Conservation (phyloP, 2,329 filamentous ascomycete genomes). For the Ophiostoma ips region DNA sequence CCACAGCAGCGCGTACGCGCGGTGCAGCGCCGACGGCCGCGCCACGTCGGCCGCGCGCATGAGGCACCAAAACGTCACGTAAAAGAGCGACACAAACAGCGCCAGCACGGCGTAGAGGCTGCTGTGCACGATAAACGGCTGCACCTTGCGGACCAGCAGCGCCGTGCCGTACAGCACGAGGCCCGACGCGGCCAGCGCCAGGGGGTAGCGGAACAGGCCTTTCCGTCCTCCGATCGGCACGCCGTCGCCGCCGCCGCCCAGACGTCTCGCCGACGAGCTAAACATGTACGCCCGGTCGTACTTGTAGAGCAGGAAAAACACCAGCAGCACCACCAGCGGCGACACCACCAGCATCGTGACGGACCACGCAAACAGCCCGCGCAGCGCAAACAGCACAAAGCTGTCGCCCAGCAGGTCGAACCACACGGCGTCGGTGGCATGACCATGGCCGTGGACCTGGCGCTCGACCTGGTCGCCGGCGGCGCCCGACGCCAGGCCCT, state of each 20-base stretch:
- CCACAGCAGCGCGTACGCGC: slow-evolving; percentile 73
- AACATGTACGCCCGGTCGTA: slow-evolving; percentile 84
- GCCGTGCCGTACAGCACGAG: slow-evolving; percentile 58
- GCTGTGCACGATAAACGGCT: slow-evolving; percentile 83
- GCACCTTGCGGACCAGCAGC: slow-evolving; percentile 66
- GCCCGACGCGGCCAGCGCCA: slow-evolving; percentile 56
- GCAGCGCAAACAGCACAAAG: slow-evolving; percentile 66
- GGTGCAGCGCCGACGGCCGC: slow-evolving; percentile 73
- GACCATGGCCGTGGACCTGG: no score
- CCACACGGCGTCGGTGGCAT: slow-evolving; percentile 72
- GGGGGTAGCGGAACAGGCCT: slow-evolving; percentile 72
- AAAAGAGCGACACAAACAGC: slow-evolving; percentile 72
- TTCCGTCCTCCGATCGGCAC: no score
- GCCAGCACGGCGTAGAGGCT: slow-evolving; percentile 78
- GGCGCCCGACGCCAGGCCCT: slow-evolving; percentile 49
- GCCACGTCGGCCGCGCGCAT: slow-evolving; percentile 64
- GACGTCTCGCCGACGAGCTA: slow-evolving; percentile 33
- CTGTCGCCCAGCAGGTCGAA: slow-evolving; percentile 77
- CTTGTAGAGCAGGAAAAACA: slow-evolving; percentile 55
- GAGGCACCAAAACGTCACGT: slow-evolving; percentile 70
- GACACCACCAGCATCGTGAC: slow-evolving; percentile 69
- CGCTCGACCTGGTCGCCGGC: slow-evolving; percentile 52
- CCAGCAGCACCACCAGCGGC: slow-evolving; percentile 55
- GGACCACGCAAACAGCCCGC: slow-evolving; percentile 78
- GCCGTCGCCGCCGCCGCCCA: slow-evolving; percentile 36